Evolutionary conservation across 768 basidiomycete species (phyloP), one percentile per base, ranked within the genome.

Genomic region (Lactifluus pinguis): DNA sequence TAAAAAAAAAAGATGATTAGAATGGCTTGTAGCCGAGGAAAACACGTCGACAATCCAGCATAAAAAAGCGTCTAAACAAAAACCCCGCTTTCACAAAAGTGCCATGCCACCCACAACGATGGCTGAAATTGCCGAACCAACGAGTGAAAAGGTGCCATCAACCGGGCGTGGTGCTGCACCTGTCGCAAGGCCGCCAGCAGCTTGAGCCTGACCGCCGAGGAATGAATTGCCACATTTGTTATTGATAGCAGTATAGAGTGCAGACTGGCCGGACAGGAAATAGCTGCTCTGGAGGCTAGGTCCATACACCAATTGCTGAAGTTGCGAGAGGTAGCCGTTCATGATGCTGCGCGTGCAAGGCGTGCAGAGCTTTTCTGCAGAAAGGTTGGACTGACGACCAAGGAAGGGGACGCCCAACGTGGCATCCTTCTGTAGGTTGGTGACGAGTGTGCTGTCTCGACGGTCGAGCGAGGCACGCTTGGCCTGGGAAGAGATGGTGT

Each of bases 271-370:
- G 34, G 75, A 69, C 49, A 98, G 76, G 57, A 98, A 76, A 14
- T 76, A 70, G 68, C 86, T 89, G 67, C 79, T 77, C 60, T 63
- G 55, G 30, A 97, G 68, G 53, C 95, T 93, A 32, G 87, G 82
- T 8, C 80, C 89, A 72, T 92, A 98, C 25, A 25, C 25, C 25
- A 25, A 1, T 25, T 25, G 25, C 25, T 2, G 1, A 25, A 25
- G 25, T 25, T 25, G 25, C 25, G 76, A 72, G 72, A 91, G 84
- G 80, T 90, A 99, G 9, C 83, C 66, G 2, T 83, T 81, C 65
- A 98, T 70, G 69, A 94, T 76, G 64, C 80, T 80, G 70, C 87
- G 83, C 13, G 90, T 84, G 84, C 95, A 98, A 14, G 84, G 66
- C 2, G 79, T 84, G 84, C 95, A 98, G 48, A 97, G 85, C 25